These are phyloP conservation scores for Pythium monospermum DNA, from an alignment of 352 stramenopile species.

Conservation along the genomic window DNA sequence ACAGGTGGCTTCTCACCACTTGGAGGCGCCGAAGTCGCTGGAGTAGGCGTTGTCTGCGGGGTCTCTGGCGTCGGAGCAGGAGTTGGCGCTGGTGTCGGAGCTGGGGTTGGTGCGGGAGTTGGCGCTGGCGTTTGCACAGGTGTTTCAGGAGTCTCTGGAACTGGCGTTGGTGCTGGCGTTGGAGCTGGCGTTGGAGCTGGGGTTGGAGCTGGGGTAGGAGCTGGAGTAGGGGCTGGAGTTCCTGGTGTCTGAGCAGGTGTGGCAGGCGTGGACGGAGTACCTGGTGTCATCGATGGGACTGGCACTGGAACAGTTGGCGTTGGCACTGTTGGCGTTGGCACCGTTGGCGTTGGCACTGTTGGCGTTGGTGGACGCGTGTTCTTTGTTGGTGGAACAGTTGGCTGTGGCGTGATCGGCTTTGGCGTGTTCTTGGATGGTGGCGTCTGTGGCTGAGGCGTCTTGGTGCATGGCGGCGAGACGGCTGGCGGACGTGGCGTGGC, in stretches of 20 bases:
- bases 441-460: not conserved
- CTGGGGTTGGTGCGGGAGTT: slow-evolving; percentile 2
- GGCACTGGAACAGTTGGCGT: not conserved
- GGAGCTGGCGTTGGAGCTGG: too few relatives aligned
- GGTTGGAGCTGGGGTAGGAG: too few relatives aligned
- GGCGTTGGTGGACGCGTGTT: not conserved
- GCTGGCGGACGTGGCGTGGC: not conserved
- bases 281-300: too few relatives aligned
- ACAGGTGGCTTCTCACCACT: slow-evolving; percentile 1
- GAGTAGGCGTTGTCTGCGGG: not conserved
- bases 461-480: not conserved
- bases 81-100: not conserved
- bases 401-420: not conserved
- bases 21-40: slow-evolving; percentile 1
- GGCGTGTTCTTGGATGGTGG: slow-evolving; percentile 1
- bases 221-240: too few relatives aligned
- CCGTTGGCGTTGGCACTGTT: not conserved
- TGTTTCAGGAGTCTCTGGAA: too few relatives aligned
- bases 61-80: not conserved
- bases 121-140: too few relatives aligned
- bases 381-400: not conserved
- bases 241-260: too few relatives aligned
- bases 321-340: not conserved
- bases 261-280: too few relatives aligned
- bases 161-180: too few relatives aligned